Evolutionary conservation across 306 rosid species (phyloP).

Genomic region (Ormosia semicastrata): DNA sequence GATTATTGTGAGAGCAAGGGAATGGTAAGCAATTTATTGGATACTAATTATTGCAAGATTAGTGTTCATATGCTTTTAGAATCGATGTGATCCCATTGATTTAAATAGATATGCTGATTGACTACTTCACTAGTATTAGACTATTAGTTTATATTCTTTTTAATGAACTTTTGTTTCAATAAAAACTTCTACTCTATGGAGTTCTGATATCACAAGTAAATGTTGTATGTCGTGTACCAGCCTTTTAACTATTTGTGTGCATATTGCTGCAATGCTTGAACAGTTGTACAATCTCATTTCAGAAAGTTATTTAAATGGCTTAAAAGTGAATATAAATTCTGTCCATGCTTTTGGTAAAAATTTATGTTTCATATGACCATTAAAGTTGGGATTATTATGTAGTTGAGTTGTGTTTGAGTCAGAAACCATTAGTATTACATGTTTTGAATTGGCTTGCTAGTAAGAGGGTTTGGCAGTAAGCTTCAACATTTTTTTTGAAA

Average conservation of each 20-base stretch:
- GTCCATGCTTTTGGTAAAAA: background rate
- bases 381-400: background rate
- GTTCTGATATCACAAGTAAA: background rate
- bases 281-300: background rate
- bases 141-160: background rate
- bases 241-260: background rate
- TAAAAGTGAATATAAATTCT: background rate
- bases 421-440: background rate
- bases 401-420: background rate
- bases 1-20: constrained; percentile 94
- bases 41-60: background rate
- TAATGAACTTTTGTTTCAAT: background rate
- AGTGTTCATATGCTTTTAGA: background rate
- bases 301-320: background rate
- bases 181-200: background rate
- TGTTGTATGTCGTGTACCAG: background rate
- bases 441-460: background rate
- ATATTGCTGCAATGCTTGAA: background rate
- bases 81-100: constrained; percentile 4
- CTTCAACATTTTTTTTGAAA: background rate
- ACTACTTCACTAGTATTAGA: background rate
- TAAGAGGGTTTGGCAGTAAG: background rate
- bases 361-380: background rate
- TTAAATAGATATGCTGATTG: background rate
- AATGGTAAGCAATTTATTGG: constrained; percentile 56